Evolutionary conservation across 139 green algal genomes (phyloP), one percentile per base, ranked within the genome.

Genomic region (Pseudopediastrum boryanum): DNA sequence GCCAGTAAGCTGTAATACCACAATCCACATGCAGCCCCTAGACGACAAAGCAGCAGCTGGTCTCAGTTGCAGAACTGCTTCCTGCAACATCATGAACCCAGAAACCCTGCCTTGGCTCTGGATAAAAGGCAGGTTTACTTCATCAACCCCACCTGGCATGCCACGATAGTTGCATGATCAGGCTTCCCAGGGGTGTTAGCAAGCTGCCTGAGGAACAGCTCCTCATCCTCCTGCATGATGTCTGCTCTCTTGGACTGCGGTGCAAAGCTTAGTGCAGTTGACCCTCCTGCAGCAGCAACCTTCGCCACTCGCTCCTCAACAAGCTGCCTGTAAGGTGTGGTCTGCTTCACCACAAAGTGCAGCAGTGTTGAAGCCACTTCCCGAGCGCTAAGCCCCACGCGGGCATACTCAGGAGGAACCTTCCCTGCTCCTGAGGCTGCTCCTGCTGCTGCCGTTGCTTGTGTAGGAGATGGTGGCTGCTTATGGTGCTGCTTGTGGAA

Each of bases 91-190:
- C n/a, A n/a, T n/a, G n/a, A n/a, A n/a, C n/a, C n/a, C n/a, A n/a
- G n/a, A n/a, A n/a, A n/a, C n/a, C n/a, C n/a, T n/a, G n/a, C n/a
- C n/a, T n/a, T n/a, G n/a, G n/a, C n/a, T n/a, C n/a, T n/a, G n/a
- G n/a, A n/a, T n/a, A n/a, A n/a, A n/a, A n/a, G 33, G 38, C 38
- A 48, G 38, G 39, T 25, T 41, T 19, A 7, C 36, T 38, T 5
- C 38, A 48, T 21, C 35, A 31, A 31, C 21, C 71, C 71, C 21
- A 68, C 54, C 54, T 70, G 56, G 71, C 38, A 78, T 12, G 71
- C 71, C n/a, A 78, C 71, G 2, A 78, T 41, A 29, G 50, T 69
- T 6, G 71, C 71, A 70, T 78, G 71, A 44, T 78, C 71, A 54
- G 69, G 48, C 54, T 78, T 78, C 27, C 71, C 71, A 38, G 71